Base-by-base conservation (phyloP, 2,329 filamentous ascomycete genomes). In the Emmonsiellopsis sp. region DNA sequence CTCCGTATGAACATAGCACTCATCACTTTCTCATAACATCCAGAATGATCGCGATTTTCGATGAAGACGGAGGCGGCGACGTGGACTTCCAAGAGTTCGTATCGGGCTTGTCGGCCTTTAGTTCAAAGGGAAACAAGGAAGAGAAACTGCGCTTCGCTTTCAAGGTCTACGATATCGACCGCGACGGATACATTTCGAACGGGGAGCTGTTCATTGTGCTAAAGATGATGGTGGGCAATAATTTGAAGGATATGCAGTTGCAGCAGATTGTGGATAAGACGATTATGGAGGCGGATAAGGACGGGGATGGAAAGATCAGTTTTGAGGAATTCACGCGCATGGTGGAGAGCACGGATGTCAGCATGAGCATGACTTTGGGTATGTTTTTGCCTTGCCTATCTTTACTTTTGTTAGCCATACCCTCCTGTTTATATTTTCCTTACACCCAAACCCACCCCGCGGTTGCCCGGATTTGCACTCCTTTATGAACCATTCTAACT, bases 161-260 rank as follows among this genome's bases (percentile, higher is more conserved):
- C 82, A 95, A 96, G 73, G 93, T 98, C 57, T 98, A 98, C 79
- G 93, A 98, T 71, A 97, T 98, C 67, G 93, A 98, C 73, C 89
- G 93, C 56, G 93, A 98, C 72, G 93, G 93, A 26, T 98, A 88
- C 76, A 98, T 98, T 68, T 95, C 89, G 77, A 98, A 98, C 73
- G 93, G 93, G 65, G 93, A 98, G 78, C 82, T 98, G 50, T 98
- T 97, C 73, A 97, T 98, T 66, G 93, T 98, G 67, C 80, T 98
- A 66, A 98, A 98, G 86, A 98, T 98, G 93, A 98, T 98, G 93
- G 93, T 98, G 50, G 93, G 93, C 56, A 96, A 88, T 77, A 98
- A 98, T 73, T 77, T 98, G 67, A 98, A 98, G 80, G 93, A 98
- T 72, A 89, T 96, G 74, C 93, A 98, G 76, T 76, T 98, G 70